A percentile compares a stretch with the other conserved stretches of the same genome.
These are phyloP conservation scores for Digitaria exilis DNA, from an alignment of 202 grass and related monocot genomes.

Conservation along the genomic window DNA sequence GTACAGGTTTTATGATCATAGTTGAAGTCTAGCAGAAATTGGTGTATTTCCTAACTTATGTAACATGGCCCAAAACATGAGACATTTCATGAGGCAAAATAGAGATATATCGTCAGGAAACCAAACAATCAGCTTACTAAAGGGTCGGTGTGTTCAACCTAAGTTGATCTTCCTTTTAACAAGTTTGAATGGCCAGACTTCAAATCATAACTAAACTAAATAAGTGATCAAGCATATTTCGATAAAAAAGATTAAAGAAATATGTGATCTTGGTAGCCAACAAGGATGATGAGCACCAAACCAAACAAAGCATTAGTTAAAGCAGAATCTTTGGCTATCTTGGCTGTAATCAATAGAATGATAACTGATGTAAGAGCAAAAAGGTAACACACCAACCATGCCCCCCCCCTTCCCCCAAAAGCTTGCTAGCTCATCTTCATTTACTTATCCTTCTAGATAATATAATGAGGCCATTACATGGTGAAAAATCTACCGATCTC, in stretches of 20 bases:
- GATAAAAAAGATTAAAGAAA: background rate
- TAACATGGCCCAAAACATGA: background rate
- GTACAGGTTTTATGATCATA: background rate
- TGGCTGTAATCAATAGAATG: background rate
- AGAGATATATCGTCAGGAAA: background rate
- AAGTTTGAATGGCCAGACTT: background rate
- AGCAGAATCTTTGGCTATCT: background rate
- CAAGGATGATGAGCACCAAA: background rate
- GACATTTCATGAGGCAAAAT: background rate
- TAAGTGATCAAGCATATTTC: background rate
- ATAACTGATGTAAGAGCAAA: background rate
- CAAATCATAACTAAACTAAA: background rate
- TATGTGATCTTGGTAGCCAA: background rate
- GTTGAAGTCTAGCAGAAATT: background rate
- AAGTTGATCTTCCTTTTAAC: background rate
- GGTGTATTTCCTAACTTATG: background rate
- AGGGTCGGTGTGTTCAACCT: background rate
- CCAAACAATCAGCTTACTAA: conserved; percentile 4
- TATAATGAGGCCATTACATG: background rate
- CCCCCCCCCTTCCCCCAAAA: background rate
- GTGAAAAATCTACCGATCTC: background rate
- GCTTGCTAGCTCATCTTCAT: background rate
- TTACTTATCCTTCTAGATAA: background rate
- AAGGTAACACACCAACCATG: background rate
- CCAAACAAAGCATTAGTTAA: background rate